phyloP scores from a whole-genome alignment of 768 basidiomycete species.

The Russula abietina region DNA sequence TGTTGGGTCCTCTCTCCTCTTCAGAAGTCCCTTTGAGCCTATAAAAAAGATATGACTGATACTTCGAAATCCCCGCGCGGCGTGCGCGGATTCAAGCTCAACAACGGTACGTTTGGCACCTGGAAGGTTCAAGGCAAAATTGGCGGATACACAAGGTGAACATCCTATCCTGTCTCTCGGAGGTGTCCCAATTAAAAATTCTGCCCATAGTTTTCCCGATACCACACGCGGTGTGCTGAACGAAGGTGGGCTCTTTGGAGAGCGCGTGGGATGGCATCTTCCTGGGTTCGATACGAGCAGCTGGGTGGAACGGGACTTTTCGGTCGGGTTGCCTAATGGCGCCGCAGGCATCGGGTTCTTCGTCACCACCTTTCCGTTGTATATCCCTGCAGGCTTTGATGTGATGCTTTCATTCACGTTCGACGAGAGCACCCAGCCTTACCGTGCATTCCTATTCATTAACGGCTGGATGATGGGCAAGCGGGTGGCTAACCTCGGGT shows the following conservation, averaged over 20 bases:
- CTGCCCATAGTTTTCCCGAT: slow-evolving; percentile 57
- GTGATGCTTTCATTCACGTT: slow-evolving; percentile 69
- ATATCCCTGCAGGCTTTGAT: slow-evolving; percentile 56
- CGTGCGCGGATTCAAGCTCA: slow-evolving; percentile 68
- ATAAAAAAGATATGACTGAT: slow-evolving; percentile 38
- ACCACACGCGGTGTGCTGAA: slow-evolving; percentile 46
- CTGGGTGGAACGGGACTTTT: slow-evolving; percentile 54
- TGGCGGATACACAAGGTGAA: slow-evolving; percentile 39
- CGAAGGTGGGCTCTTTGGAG: slow-evolving; percentile 41
- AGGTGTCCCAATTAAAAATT: neutral
- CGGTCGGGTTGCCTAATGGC: slow-evolving; percentile 50
- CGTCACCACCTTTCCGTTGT: slow-evolving; percentile 61
- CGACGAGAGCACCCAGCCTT: slow-evolving; percentile 55
- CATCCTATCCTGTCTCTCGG: neutral
- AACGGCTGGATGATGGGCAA: slow-evolving; percentile 93
- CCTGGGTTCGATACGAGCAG: slow-evolving; percentile 54
- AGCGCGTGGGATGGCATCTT: slow-evolving; percentile 44
- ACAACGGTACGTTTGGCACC: slow-evolving; percentile 41
- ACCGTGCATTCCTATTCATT: slow-evolving; percentile 67
- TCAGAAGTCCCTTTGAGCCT: neutral
- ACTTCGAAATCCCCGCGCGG: slow-evolving; percentile 70
- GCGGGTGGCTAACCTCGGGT: slow-evolving; percentile 33
- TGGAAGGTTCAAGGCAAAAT: slow-evolving; percentile 45
- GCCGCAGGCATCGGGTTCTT: slow-evolving; percentile 77
- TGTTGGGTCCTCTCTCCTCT: slow-evolving; percentile 37